A percentile compares a stretch with the other conserved stretches of the same genome.
Conservation (phyloP, 1,284 basidiomycete species). For the Ceratobasidium sp. region DNA sequence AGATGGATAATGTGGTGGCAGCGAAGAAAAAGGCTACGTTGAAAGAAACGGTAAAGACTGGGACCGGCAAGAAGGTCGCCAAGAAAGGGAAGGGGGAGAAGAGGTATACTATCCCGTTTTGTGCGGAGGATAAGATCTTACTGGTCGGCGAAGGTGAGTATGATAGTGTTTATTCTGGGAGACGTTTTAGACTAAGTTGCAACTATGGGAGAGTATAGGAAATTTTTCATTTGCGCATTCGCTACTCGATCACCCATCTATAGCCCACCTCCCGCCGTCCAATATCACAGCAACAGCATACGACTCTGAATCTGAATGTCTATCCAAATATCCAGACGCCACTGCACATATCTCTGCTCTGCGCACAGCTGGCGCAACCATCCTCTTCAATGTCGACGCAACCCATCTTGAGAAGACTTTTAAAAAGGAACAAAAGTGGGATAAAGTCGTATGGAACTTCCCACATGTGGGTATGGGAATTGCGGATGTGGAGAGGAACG, state of each 20-base stretch:
- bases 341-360: conserved; percentile 72
- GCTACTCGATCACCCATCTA: conserved; percentile 66
- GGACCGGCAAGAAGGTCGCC: not conserved
- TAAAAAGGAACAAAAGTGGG: conserved; percentile 72
- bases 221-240: conserved; percentile 95
- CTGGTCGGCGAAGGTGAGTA: conserved; percentile 85
- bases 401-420: conserved; percentile 76
- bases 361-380: conserved; percentile 72
- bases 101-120: conserved; percentile 72
- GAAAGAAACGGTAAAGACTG: conserved; percentile 32
- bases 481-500: conserved; percentile 94
- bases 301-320: conserved; percentile 84
- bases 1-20: not conserved
- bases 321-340: conserved; percentile 85
- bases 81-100: not conserved
- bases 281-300: conserved; percentile 91
- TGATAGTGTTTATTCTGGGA: not conserved
- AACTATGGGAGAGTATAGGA: conserved; percentile 57
- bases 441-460: conserved; percentile 95
- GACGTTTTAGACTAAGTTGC: not conserved
- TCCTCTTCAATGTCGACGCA: conserved; percentile 90
- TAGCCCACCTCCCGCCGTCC: conserved; percentile 69
- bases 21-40: conserved; percentile 32
- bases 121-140: conserved; percentile 81
- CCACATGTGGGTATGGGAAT: conserved; percentile 97